A percentile compares a stretch with the other conserved stretches of the same genome.
phyloP scores from a whole-genome alignment of 495 filamentous ascomycete species.

The Penicillium flavigenum region DNA sequence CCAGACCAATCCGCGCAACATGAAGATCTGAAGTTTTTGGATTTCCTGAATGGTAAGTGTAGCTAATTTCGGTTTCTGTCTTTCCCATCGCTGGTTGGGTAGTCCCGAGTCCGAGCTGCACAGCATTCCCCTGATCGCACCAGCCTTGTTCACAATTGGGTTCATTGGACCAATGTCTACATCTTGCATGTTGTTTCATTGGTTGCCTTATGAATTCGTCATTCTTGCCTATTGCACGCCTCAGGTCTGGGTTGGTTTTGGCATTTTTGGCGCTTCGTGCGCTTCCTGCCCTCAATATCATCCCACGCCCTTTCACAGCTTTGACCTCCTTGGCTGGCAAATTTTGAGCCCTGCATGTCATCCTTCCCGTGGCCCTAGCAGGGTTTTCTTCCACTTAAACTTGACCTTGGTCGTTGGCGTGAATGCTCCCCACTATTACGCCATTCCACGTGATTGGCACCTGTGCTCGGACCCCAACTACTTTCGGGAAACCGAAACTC shows the following conservation, averaged over 20 bases:
- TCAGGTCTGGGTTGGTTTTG: conserved; percentile 1
- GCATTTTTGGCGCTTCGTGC: conserved; percentile 10
- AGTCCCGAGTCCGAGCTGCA: conserved; percentile 11
- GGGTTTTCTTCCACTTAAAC: conserved; percentile 13
- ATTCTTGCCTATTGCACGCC: conserved; percentile 3
- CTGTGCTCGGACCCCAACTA: neutral
- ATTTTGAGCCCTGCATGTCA: conserved; percentile 23
- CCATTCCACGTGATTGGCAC: conserved; percentile 43
- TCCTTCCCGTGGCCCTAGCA: conserved; percentile 19
- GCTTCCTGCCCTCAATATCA: conserved; percentile 2
- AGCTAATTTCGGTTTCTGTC: conserved; percentile 12
- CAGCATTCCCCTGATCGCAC: conserved; percentile 19
- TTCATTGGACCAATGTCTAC: conserved; percentile 10
- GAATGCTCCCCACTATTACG: conserved; percentile 35
- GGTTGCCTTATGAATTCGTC: conserved; percentile 11
- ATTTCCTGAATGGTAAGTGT: conserved; percentile 46
- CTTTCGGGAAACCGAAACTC: conserved; percentile 11
- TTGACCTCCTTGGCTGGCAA: conserved; percentile 10
- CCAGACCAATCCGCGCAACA: conserved; percentile 25
- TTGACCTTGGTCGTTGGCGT: conserved; percentile 27
- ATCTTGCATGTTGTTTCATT: conserved; percentile 7
- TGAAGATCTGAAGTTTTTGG: conserved; percentile 45
- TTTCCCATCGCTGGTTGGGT: conserved; percentile 19
- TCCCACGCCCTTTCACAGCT: neutral
- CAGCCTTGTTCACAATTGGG: conserved; percentile 12